Evolutionary conservation across 2,329 filamentous ascomycete genomes (phyloP), one percentile per base, ranked within the genome.

Genomic region (Helotiales sp.): DNA sequence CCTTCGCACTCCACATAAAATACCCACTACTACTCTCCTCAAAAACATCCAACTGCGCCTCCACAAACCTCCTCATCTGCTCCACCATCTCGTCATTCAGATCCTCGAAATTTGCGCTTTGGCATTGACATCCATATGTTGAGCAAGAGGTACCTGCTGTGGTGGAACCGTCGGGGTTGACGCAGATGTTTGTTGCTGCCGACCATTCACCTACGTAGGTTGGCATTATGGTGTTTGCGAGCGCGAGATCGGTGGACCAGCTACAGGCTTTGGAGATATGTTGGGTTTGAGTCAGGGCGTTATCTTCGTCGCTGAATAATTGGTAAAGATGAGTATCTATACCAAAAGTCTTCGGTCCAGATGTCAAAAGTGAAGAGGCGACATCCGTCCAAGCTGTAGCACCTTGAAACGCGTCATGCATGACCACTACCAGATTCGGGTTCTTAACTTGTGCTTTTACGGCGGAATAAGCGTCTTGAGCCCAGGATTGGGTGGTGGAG

Each of bases 271-370:
- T 69, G n/a, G 62, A 57, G 54, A 77, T 73, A 61, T 77, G 75
- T 50, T 73, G 57, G 0, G 61, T 57, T 54, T 76, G 73, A 5
- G 65, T 71, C 9, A 76, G 69, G 2, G 42, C 25, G 17, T 71
- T 71, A 62, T 76, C 73, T 5, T 62, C 60, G 5, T 67, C 62
- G 3, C 62, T 69, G 55, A 70, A 71, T 59, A 76, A 70, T 59
- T 77, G 74, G 63, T 76, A 77, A 29, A 75, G 67, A 59, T 76
- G 75, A 2, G 67, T 68, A 57, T 76, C 75, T 40, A 77, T 60
- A 22, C 68, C 73, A 63, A 76, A 77, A 5, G 55, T 63, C 40
- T 71, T 66, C 19, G 62, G 42, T 15, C 62, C 48, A 15, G 53
- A 51, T 2, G 24, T 31, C 22, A 40, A 53, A 7, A 69, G 30